Conservation (phyloP, 1,139 yeast genomes). For the Chernovozyma aurita region DNA sequence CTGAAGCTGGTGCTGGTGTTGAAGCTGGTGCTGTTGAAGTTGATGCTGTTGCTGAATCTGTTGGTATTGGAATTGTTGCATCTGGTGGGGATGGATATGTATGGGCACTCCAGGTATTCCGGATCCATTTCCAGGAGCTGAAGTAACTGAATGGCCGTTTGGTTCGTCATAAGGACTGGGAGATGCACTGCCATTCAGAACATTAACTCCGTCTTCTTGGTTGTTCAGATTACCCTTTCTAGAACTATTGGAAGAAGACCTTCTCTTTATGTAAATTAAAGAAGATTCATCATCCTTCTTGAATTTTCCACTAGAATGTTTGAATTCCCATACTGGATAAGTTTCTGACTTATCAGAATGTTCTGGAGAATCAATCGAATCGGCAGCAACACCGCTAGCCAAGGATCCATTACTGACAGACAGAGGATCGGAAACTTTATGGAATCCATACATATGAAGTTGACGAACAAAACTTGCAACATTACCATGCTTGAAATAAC, state of each 20-base stretch:
- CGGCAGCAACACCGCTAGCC: constrained; percentile 4
- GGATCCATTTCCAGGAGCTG: too few relatives aligned
- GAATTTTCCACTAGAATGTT: constrained; percentile 76
- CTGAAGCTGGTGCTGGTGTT: too few relatives aligned
- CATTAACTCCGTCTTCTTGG: not conserved
- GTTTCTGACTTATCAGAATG: constrained; percentile 22
- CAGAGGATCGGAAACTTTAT: constrained; percentile 47
- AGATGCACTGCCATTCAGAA: not conserved
- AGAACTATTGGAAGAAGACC: constrained; percentile 39
- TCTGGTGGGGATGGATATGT: not conserved
- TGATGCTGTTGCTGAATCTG: constrained; percentile 8
- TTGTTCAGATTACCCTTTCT: constrained; percentile 9
- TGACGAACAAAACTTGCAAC: constrained; percentile 46
- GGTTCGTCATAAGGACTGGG: not conserved
- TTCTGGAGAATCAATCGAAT: constrained; percentile 7
- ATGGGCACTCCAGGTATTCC: not conserved
- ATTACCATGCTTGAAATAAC: constrained; percentile 44
- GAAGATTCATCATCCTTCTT: constrained; percentile 69
- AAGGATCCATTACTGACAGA: constrained; percentile 8
- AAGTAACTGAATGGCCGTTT: not conserved
- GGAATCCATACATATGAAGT: constrained; percentile 48
- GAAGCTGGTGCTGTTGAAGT: constrained; percentile 8
- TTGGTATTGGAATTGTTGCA: constrained; percentile 6
- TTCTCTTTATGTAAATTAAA: constrained; percentile 62
- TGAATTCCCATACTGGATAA: constrained; percentile 73